These are phyloP conservation scores for Lepidium aucheri DNA, from an alignment of 345 rosid genomes.

Conservation along the genomic window DNA sequence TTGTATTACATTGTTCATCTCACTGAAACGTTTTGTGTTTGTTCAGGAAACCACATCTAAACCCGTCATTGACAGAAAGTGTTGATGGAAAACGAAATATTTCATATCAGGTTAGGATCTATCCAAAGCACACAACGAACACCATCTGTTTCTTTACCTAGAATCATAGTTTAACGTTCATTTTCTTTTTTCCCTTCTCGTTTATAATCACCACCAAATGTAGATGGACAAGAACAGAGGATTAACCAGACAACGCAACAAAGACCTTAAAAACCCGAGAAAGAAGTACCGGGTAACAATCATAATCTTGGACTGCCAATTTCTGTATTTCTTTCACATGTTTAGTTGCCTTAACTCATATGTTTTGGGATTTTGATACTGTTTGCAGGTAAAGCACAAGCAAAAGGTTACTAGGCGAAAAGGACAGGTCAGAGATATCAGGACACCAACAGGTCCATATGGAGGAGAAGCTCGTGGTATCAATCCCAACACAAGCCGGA, in stretches of 20 bases:
- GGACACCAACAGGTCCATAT: conserved; percentile 44
- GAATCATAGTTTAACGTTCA: not conserved
- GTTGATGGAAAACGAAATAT: conserved; percentile 63
- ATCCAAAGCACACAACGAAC: not conserved
- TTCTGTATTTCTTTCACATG: not conserved
- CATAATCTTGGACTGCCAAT: not conserved
- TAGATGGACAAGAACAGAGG: conserved; percentile 71
- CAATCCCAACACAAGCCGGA: conserved; percentile 53
- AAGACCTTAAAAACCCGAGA: conserved; percentile 63
- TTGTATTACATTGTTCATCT: not conserved
- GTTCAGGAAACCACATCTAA: conserved; percentile 16
- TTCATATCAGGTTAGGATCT: conserved; percentile 38
- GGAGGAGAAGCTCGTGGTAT: conserved; percentile 72
- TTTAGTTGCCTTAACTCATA: not conserved
- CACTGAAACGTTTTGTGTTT: not conserved
- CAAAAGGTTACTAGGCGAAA: conserved; percentile 32
- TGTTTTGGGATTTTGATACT: not conserved
- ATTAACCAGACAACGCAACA: conserved; percentile 58
- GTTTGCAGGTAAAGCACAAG: conserved; percentile 42
- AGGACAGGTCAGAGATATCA: conserved; percentile 58
- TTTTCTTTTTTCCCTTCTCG: not conserved
- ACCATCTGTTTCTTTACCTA: not conserved
- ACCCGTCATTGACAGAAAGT: conserved; percentile 45
- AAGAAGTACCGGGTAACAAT: conserved; percentile 63
- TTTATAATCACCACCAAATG: not conserved